A percentile compares a stretch with the other conserved stretches of the same genome.
Conservation (phyloP, 202 grass and related monocot genomes). For the Brachypodium distachyon region DNA sequence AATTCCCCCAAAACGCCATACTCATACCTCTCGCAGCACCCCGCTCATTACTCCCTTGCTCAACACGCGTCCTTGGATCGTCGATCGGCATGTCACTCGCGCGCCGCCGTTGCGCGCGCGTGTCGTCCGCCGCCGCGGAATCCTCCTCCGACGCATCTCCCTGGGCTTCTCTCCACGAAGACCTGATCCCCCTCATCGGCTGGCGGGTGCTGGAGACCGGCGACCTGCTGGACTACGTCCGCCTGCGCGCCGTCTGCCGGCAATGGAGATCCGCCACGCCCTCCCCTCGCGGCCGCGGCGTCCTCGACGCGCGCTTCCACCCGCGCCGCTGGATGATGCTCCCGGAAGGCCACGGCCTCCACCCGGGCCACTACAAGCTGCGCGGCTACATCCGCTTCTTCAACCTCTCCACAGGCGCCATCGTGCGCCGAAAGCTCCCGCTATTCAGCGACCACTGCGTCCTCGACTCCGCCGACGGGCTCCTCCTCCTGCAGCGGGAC, state of each 20-base stretch:
- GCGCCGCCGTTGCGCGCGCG: background rate
- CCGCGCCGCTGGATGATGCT: background rate
- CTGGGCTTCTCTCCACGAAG: background rate
- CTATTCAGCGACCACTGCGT: background rate
- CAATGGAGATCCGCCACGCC: background rate
- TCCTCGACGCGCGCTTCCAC: background rate
- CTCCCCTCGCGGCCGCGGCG: background rate
- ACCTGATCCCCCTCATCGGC: background rate
- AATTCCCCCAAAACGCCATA: too few species aligned
- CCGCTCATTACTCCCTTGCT: too few species aligned
- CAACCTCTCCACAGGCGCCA: background rate
- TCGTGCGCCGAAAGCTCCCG: background rate
- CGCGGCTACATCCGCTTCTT: background rate
- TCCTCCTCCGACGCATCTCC: background rate
- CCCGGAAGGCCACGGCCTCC: background rate
- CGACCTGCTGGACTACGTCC: background rate
- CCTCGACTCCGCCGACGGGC: background rate
- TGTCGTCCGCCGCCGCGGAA: background rate
- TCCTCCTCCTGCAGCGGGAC: background rate
- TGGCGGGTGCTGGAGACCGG: background rate
- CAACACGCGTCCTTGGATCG: too few species aligned
- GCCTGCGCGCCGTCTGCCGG: background rate
- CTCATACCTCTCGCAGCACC: too few species aligned
- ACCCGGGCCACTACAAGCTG: background rate
- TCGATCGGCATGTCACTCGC: too few species aligned